phyloP scores from a whole-genome alignment of 1,284 basidiomycete genomes.

The Psilocybe mexicana region DNA sequence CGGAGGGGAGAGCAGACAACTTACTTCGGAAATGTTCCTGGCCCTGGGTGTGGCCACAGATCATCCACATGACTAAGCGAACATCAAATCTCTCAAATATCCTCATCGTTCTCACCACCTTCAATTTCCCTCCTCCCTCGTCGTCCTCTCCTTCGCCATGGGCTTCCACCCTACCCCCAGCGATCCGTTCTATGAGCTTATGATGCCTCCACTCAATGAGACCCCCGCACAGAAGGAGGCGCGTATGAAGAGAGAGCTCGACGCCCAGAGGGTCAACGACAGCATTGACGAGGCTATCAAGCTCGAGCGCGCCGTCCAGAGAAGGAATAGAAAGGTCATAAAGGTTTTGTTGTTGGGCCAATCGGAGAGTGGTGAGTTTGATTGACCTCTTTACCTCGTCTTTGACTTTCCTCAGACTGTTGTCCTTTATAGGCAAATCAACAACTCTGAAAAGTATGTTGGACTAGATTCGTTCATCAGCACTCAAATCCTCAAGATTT shows the following conservation, averaged over 20 bases:
- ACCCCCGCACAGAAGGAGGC: conserved; percentile 45
- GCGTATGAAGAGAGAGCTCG: conserved; percentile 47
- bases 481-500: conserved; percentile 17
- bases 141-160: conserved; percentile 26
- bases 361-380: conserved; percentile 58
- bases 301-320: conserved; percentile 42
- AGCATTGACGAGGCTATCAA: conserved; percentile 58
- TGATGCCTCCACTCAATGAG: conserved; percentile 47
- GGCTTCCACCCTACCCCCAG: conserved; percentile 37
- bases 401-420: conserved; percentile 1
- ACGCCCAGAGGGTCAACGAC: conserved; percentile 54
- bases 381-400: not conserved
- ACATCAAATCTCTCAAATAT: conserved; percentile 20
- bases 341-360: conserved; percentile 63
- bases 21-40: conserved; percentile 18
- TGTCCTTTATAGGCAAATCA: conserved; percentile 42
- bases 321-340: conserved; percentile 46
- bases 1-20: not conserved
- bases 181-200: conserved; percentile 48
- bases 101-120: conserved; percentile 15
- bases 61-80: conserved; percentile 21
- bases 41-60: conserved; percentile 11
- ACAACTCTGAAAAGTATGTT: conserved; percentile 62
- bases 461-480: conserved; percentile 6
- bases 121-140: conserved; percentile 2